These are phyloP conservation scores for Myriosclerotinia scirpicola DNA, from an alignment of 2,329 filamentous ascomycete genomes.

Conservation along the genomic window DNA sequence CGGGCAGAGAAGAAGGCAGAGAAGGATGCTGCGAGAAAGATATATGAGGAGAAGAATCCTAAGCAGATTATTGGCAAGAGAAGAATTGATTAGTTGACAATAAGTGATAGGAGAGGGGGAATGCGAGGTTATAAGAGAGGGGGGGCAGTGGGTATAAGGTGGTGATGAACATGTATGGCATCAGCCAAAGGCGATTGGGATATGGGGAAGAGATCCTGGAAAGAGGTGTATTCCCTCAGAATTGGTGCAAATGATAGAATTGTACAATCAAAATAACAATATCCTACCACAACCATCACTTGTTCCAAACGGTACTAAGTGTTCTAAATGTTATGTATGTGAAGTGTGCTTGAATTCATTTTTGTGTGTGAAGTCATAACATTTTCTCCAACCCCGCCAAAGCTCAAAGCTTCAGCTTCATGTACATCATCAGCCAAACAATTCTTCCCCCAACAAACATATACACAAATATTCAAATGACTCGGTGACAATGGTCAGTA, in stretches of 20 bases:
- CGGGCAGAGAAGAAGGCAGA: conserved; percentile 6
- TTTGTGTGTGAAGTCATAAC: conserved; percentile 15
- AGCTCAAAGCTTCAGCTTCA: conserved; percentile 17
- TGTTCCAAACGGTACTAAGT: background rate
- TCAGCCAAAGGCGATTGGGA: conserved; percentile 29
- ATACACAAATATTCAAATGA: conserved; percentile 26
- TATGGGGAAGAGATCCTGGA: conserved; percentile 26
- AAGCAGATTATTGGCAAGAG: conserved; percentile 7
- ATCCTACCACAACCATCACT: background rate
- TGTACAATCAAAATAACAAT: conserved; percentile 27
- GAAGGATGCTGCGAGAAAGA: conserved; percentile 9
- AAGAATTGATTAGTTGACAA: background rate
- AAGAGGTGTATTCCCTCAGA: conserved; percentile 15
- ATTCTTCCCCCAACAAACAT: conserved; percentile 1
- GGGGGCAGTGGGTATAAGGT: background rate
- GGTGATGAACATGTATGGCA: conserved; percentile 28
- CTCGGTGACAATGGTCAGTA: conserved; percentile 38
- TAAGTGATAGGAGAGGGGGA: background rate
- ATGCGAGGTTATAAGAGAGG: background rate
- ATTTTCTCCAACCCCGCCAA: conserved; percentile 24
- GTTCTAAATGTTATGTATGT: no score
- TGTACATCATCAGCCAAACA: conserved; percentile 15
- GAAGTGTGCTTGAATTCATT: background rate
- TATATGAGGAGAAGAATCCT: conserved; percentile 16
- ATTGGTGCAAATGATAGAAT: conserved; percentile 16